Evolutionary conservation across 169 alveolate genomes (phyloP).

Genomic region (Plasmodium coatneyi): DNA sequence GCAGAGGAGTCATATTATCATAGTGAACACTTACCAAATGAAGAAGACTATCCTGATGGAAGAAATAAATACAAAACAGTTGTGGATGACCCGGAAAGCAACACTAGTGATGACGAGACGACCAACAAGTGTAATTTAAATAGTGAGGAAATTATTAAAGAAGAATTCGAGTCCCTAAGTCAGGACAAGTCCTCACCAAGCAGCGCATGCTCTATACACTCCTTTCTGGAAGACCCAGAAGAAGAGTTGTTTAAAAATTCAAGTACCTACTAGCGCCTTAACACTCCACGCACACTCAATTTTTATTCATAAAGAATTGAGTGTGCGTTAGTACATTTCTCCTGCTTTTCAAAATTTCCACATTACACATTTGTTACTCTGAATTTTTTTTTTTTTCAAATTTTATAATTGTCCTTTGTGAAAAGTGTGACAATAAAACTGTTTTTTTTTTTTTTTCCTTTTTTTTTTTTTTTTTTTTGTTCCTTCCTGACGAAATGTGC

Average conservation of each 20-base stretch:
- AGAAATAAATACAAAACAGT: background rate
- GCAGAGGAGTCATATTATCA: conserved; percentile 19
- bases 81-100: conserved; percentile 3
- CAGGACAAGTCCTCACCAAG: conserved; percentile 13
- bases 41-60: background rate
- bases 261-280: background rate
- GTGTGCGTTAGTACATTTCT: background rate
- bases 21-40: background rate
- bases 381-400: background rate
- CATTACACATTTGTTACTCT: background rate
- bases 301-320: background rate
- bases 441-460: conserved; percentile 2
- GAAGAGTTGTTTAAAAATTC: conserved; percentile 7
- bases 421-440: background rate
- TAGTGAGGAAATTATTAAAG: conserved; percentile 15
- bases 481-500: background rate
- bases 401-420: background rate
- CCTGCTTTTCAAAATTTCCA: background rate
- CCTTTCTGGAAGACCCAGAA: conserved; percentile 43
- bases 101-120: conserved; percentile 12
- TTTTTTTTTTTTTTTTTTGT: conserved; percentile 13
- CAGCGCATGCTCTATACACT: conserved; percentile 21
- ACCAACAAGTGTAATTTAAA: background rate
- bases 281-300: background rate
- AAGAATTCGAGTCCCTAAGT: conserved; percentile 23